A percentile compares a stretch with the other conserved stretches of the same genome.
phyloP scores from a whole-genome alignment of 2,329 filamentous ascomycete genomes.

The Colletotrichum noveboracense region DNA sequence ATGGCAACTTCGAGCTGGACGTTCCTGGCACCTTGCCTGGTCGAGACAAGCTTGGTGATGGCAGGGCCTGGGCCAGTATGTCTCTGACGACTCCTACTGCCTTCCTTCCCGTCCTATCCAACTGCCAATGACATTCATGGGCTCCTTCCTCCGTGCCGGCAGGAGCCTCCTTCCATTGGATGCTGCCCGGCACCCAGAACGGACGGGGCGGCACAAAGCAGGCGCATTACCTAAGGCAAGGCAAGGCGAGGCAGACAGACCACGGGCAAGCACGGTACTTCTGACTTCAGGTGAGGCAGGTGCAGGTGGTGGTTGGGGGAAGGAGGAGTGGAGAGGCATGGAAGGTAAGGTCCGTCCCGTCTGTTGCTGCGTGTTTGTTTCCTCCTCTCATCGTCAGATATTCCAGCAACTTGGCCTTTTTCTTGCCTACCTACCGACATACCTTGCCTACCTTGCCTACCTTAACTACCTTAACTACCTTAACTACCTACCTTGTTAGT shows the following conservation, averaged over 20 bases:
- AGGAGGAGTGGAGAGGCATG: neutral
- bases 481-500: neutral
- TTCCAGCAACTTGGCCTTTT: neutral
- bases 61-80: neutral
- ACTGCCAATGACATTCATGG: neutral
- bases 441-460: too few species aligned
- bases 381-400: neutral
- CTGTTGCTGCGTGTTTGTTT: neutral
- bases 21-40: slow-evolving; percentile 4
- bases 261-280: neutral
- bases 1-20: neutral
- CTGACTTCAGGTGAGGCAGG: neutral
- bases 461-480: neutral
- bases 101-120: neutral
- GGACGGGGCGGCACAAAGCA: neutral
- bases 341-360: slow-evolving; percentile 2
- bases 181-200: neutral
- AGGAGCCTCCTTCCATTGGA: neutral
- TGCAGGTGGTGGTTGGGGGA: neutral
- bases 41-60: neutral
- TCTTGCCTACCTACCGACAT: neutral
- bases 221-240: neutral
- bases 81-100: neutral
- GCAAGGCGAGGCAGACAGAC: neutral
- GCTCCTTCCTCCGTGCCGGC: neutral